Evolutionary conservation across 345 rosid genomes (phyloP), one percentile per base, ranked within the genome.

Genomic region (Pistacia atlantica): DNA sequence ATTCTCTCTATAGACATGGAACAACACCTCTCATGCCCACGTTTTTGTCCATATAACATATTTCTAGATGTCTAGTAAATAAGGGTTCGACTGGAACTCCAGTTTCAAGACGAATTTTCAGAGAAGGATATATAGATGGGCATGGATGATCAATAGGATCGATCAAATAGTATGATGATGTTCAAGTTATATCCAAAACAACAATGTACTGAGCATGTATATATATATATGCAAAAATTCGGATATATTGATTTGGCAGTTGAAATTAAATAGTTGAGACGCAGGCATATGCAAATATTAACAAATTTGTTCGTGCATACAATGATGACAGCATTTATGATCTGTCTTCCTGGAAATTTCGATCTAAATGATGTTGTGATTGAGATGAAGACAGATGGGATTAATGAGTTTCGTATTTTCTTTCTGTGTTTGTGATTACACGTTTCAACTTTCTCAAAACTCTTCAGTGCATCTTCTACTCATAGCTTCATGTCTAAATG

Each of bases 1-100:
- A 81, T 54, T 48, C 75, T 73, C 64, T 49, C 69, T 33, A 67
- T 69, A 45, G 38, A 37, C 16, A 65, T 65, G 28, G 31, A 69
- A 62, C 59, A 55, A 60, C 65, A 68, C 38, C 57, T 48, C 56
- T 73, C 65, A 61, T 62, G 75, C 56, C 52, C 65, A 37, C 42
- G 5, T 37, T 37, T 37, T 37, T 37, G 5, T 49, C 25, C n/a
- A 7, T 25, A 66, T 52, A 17, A 52, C 3, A 10, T 2, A 20
- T 54, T 5, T 18, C 5, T 37, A 4, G 7, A 38, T 38, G 42
- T 6, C 2, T 38, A 38, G 7, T 38, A 38, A 4, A 6, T 38
- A 38, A 2, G 42, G 42, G 5, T 38, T 38, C 3, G 7, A 0
- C 42, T 4, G 7, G 42, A 6, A 38, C 42, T 38, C 42, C 5